Evolutionary conservation across 208 protist genomes (phyloP).

Genomic region (Porcisia hertigi): DNA sequence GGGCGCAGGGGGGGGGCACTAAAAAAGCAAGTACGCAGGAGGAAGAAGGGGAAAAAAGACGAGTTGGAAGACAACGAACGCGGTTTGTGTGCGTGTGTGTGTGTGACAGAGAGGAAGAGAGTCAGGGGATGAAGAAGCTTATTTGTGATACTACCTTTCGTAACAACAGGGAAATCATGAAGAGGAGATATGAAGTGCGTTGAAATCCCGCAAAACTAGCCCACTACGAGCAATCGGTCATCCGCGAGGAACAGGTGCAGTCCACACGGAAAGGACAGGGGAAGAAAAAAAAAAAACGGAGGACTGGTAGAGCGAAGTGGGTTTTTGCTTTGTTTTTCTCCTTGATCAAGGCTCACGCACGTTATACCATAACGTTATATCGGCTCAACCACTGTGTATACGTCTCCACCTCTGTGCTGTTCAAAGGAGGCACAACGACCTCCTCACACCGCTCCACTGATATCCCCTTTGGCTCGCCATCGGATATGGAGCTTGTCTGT

Average conservation of each 20-base stretch:
- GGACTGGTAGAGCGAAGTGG: not conserved
- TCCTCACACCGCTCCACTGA: slow-evolving; percentile 81
- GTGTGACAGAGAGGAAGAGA: not conserved
- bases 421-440: slow-evolving; percentile 46
- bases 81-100: not conserved
- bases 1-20: not conserved
- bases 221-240: too few relatives aligned
- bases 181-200: not conserved
- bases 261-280: not conserved
- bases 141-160: not conserved
- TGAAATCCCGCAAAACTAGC: not conserved
- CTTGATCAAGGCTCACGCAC: not conserved
- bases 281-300: not conserved
- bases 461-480: slow-evolving; percentile 40
- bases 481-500: not conserved
- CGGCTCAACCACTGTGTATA: slow-evolving; percentile 57
- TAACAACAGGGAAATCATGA: not conserved
- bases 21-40: not conserved
- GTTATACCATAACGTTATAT: slow-evolving; percentile 1
- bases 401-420: slow-evolving; percentile 26
- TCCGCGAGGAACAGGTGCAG: not conserved
- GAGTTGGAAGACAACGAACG: not conserved
- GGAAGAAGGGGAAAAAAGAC: not conserved
- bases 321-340: not conserved
- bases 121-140: not conserved